phyloP scores from a whole-genome alignment of 768 basidiomycete genomes.

The Xerocomellus amylosporus region DNA sequence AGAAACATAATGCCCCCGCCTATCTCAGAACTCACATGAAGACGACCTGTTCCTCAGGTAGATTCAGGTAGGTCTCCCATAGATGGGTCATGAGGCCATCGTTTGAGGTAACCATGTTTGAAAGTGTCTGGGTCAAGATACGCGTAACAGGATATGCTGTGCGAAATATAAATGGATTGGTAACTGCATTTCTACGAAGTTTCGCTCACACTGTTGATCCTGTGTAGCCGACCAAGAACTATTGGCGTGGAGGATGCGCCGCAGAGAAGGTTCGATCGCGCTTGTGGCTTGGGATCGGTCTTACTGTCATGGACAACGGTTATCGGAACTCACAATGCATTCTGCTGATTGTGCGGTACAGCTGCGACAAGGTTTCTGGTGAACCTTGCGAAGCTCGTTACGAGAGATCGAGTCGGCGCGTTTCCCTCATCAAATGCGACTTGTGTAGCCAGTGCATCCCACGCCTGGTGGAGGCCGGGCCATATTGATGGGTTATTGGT shows the following conservation, averaged over 20 bases:
- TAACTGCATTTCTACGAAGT: background rate
- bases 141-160: slow-evolving; percentile 63
- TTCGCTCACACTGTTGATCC: slow-evolving; percentile 52
- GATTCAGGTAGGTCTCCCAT: slow-evolving; percentile 63
- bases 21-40: slow-evolving; percentile 56
- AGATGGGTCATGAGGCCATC: slow-evolving; percentile 51
- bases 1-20: background rate
- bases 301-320: background rate
- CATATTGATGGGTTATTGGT: slow-evolving; percentile 47
- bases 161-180: background rate
- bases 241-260: slow-evolving; percentile 64
- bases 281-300: slow-evolving; percentile 38
- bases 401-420: slow-evolving; percentile 38
- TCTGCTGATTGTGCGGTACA: slow-evolving; percentile 64
- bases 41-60: slow-evolving; percentile 71
- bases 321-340: slow-evolving; percentile 60
- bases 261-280: slow-evolving; percentile 66
- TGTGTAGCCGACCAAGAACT: slow-evolving; percentile 74
- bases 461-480: slow-evolving; percentile 52
- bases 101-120: slow-evolving; percentile 81
- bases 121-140: slow-evolving; percentile 72
- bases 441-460: slow-evolving; percentile 39
- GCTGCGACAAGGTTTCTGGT: slow-evolving; percentile 85
- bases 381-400: slow-evolving; percentile 63
- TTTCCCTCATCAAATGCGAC: slow-evolving; percentile 36